Conservation (phyloP, 805 yeast genomes). For the Candida piceae region DNA sequence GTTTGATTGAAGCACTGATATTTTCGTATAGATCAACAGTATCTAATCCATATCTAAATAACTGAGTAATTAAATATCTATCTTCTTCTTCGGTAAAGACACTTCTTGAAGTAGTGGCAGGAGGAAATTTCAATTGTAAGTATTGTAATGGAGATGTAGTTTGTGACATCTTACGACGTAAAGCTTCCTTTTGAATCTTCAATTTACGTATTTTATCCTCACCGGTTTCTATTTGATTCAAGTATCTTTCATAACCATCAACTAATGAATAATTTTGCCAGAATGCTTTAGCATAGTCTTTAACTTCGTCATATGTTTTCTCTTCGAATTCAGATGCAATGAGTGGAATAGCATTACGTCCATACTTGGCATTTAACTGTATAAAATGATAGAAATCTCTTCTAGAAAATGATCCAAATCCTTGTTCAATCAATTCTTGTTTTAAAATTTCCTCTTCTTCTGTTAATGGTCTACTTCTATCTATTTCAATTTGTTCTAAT, state of each 20-base stretch:
- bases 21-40: constrained; percentile 72
- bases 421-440: constrained; percentile 53
- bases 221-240: constrained; percentile 79
- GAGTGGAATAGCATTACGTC: constrained; percentile 64
- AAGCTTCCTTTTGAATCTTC: constrained; percentile 69
- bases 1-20: constrained; percentile 68
- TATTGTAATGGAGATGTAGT: constrained; percentile 74
- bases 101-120: constrained; percentile 48
- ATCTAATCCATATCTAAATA: constrained; percentile 78
- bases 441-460: constrained; percentile 72
- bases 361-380: constrained; percentile 67
- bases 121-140: constrained; percentile 64
- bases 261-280: constrained; percentile 77
- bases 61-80: constrained; percentile 73
- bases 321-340: constrained; percentile 80
- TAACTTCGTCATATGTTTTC: constrained; percentile 74
- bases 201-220: constrained; percentile 72
- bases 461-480: constrained; percentile 73
- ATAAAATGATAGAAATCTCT: constrained; percentile 84
- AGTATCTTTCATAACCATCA: constrained; percentile 83
- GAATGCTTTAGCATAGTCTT: constrained; percentile 70
- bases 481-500: constrained; percentile 68
- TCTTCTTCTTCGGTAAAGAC: constrained; percentile 88
- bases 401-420: constrained; percentile 80
- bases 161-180: constrained; percentile 67